Conservation (phyloP, 495 filamentous ascomycete species). For the Apiosordaria backusii region DNA sequence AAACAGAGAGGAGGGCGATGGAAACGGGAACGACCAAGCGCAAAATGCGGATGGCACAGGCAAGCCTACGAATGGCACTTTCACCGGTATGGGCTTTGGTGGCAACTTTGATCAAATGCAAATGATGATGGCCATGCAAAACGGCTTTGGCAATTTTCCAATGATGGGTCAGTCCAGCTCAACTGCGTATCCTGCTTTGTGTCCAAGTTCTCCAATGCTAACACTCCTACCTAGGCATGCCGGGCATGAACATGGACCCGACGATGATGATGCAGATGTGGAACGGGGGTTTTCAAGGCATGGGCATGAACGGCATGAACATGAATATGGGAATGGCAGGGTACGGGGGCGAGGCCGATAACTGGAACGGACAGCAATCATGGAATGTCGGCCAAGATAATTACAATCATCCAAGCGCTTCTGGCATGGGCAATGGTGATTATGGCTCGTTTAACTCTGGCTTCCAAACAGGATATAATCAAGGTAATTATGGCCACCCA, state of each 20-base stretch:
- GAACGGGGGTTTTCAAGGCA: constrained; percentile 72
- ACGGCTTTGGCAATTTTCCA: constrained; percentile 59
- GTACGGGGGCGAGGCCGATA: constrained; percentile 58
- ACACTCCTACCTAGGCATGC: constrained; percentile 55
- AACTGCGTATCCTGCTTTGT: not conserved
- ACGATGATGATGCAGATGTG: constrained; percentile 88
- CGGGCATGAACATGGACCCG: constrained; percentile 81
- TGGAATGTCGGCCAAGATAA: constrained; percentile 74
- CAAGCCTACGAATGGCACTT: constrained; percentile 50
- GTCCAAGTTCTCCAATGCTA: constrained; percentile 16
- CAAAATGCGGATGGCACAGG: constrained; percentile 36
- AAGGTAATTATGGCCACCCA: constrained; percentile 60
- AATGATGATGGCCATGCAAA: constrained; percentile 69
- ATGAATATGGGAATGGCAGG: constrained; percentile 78
- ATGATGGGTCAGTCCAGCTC: constrained; percentile 75
- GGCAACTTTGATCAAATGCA: constrained; percentile 70
- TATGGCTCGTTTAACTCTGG: constrained; percentile 79
- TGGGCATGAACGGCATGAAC: constrained; percentile 91
- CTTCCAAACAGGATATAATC: constrained; percentile 57
- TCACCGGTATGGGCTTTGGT: constrained; percentile 60
- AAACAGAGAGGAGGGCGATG: constrained; percentile 32
- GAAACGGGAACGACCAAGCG: constrained; percentile 32
- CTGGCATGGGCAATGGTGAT: constrained; percentile 71
- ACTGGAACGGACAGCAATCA: constrained; percentile 65
- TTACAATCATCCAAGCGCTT: constrained; percentile 68